phyloP scores from a whole-genome alignment of 768 basidiomycete genomes.

The Boletellus emodensis region DNA sequence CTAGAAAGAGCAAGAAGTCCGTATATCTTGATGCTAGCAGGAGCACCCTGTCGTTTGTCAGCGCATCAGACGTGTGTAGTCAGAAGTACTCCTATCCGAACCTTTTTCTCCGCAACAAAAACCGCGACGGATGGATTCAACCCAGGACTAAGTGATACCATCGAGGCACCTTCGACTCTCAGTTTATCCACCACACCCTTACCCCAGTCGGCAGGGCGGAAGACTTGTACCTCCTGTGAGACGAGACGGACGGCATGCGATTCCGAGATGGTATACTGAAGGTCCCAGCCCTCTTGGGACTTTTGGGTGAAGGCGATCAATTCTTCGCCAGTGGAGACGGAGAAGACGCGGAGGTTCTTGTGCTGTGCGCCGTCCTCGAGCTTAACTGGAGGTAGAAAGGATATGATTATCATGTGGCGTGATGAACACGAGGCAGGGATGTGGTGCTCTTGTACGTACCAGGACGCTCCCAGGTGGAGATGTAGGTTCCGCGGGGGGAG shows the following conservation, averaged over 20 bases:
- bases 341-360: conserved; percentile 92
- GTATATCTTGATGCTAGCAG: conserved; percentile 84
- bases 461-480: conserved; percentile 95
- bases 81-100: conserved; percentile 20
- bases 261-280: conserved; percentile 89
- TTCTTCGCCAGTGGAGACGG: conserved; percentile 80
- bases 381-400: conserved; percentile 48
- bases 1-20: conserved; percentile 57
- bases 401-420: conserved; percentile 9
- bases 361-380: conserved; percentile 87
- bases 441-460: conserved; percentile 36
- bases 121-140: conserved; percentile 86
- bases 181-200: conserved; percentile 80
- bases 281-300: conserved; percentile 84
- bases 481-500: conserved; percentile 88
- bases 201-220: conserved; percentile 72
- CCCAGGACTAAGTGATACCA: conserved; percentile 74
- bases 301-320: conserved; percentile 87
- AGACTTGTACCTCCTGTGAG: conserved; percentile 79
- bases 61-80: not conserved
- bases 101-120: conserved; percentile 94
- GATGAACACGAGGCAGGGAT: conserved; percentile 24
- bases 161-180: conserved; percentile 78
- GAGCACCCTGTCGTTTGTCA: conserved; percentile 58
- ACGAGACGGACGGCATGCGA: conserved; percentile 81